A percentile compares a stretch with the other conserved stretches of the same genome.
These are phyloP conservation scores for Debaryomycetaceae sp. DNA, from an alignment of 1,139 yeast species.

Conservation along the genomic window DNA sequence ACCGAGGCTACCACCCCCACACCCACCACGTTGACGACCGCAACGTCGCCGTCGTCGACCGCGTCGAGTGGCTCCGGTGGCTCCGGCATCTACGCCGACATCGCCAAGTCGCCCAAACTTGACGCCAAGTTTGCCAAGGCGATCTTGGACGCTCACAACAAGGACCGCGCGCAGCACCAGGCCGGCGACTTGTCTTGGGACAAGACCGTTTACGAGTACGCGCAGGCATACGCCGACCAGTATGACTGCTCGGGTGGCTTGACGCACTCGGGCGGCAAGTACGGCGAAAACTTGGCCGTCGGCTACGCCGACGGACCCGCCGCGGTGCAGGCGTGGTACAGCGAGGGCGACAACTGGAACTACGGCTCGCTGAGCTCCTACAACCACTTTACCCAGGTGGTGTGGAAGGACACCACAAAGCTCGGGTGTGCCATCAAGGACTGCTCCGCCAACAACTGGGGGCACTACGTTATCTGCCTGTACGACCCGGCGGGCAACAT, in stretches of 20 bases:
- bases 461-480: slow-evolving; percentile 51
- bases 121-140: slow-evolving; percentile 26
- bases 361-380: slow-evolving; percentile 34
- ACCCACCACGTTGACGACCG: slow-evolving; percentile 10
- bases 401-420: slow-evolving; percentile 68
- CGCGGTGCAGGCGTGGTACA: slow-evolving; percentile 82
- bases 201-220: slow-evolving; percentile 54
- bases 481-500: slow-evolving; percentile 52
- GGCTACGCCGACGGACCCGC: slow-evolving; percentile 54
- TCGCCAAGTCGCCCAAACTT: slow-evolving; percentile 14
- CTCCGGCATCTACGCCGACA: slow-evolving; percentile 14
- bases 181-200: slow-evolving; percentile 65
- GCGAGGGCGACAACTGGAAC: slow-evolving; percentile 59
- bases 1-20: slow-evolving; percentile 6
- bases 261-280: slow-evolving; percentile 71
- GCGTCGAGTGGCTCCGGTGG: slow-evolving; percentile 2
- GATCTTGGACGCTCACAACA: slow-evolving; percentile 60
- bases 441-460: slow-evolving; percentile 44
- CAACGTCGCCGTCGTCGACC: slow-evolving; percentile 9
- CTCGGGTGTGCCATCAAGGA: slow-evolving; percentile 72
- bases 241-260: slow-evolving; percentile 68
- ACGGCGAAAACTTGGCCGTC: slow-evolving; percentile 85
- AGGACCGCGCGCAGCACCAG: slow-evolving; percentile 62
- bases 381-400: slow-evolving; percentile 83
- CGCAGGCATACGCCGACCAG: slow-evolving; percentile 63